Base-by-base conservation (phyloP, 2,329 filamentous ascomycete genomes). In the Balansia obtecta region DNA sequence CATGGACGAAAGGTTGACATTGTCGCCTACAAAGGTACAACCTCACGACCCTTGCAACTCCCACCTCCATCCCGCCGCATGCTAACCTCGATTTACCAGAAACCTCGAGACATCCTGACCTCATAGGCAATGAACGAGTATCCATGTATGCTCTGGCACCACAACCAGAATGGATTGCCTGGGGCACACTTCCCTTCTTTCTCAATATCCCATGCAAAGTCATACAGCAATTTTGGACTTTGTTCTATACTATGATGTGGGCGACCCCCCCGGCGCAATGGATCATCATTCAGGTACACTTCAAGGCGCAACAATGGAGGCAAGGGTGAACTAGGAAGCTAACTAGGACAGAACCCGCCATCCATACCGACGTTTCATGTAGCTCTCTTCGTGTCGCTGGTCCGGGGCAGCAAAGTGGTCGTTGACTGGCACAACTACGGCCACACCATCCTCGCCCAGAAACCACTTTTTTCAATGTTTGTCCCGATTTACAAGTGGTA, bases 361-460 rank as follows among this genome's bases (percentile, higher is more conserved):
- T 93, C 91, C 0, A 95, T 97, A 52, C 93, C 93, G 0, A 95
- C 89, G 0, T 78, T 98, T 20, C 79, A 84, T 48, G 72, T 96
- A 38, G 85, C 88, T 15, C 74, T 83, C 20, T 54, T 90, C 3
- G 74, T 88, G 45, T 87, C 86, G 60, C 78, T 82, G 57, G 65
- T 95, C 47, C 83, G 93, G 46, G 84, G 87, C 58, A 95, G 87
- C 39, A 79, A 80, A 51, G 76, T 98, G 4, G 75, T 97, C 53
- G 86, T 97, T 50, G 93, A 98, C 71, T 98, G 93, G 93, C 93
- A 98, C 72, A 98, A 98, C 68, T 97, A 96, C 67, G 93, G 91
- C 58, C 95, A 91, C 75, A 91, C 88, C 9, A 95, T 98, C 58
- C 79, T 98, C 3, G 86, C 77, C 5, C 73, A 77, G 45, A 79